These are phyloP conservation scores for Pythium folliculosum DNA, from an alignment of 352 stramenopile genomes.

Conservation along the genomic window DNA sequence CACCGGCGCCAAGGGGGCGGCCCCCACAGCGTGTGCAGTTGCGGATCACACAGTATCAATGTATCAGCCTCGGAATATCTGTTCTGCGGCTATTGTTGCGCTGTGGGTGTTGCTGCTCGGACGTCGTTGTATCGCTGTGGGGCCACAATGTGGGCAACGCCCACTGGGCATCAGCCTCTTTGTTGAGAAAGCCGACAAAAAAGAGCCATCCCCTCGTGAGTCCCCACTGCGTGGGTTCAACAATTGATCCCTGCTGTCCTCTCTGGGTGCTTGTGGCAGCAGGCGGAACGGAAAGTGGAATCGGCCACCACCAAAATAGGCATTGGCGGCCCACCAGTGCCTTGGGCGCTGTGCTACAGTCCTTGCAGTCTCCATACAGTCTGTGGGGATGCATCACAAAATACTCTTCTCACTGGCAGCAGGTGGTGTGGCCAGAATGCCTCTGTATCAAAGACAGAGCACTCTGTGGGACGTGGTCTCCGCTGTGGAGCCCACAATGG, in stretches of 20 bases:
- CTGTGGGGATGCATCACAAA: not conserved
- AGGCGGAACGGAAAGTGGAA: not conserved
- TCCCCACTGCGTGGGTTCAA: conserved; percentile 2
- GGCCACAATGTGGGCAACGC: not conserved
- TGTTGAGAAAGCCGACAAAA: not conserved
- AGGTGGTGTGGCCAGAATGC: not conserved
- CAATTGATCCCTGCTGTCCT: not conserved
- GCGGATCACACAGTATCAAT: not conserved
- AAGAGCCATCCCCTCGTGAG: not conserved
- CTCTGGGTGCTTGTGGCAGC: not conserved
- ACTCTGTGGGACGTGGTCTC: not conserved
- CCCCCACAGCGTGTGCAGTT: not conserved
- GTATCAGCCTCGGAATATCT: not conserved
- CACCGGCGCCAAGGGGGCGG: not conserved
- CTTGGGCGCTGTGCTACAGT: not conserved
- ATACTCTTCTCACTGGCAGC: not conserved
- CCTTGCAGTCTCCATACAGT: not conserved
- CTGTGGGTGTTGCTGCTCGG: not conserved
- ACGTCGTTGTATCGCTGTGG: not conserved
- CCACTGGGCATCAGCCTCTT: not conserved
- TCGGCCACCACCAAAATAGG: not conserved
- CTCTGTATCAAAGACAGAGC: not conserved
- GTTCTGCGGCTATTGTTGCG: too few relatives aligned
- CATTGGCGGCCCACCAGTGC: not conserved
- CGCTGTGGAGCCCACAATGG: conserved; percentile 1